phyloP scores from a whole-genome alignment of 345 rosid genomes.

The Eucalyptus sideroxylon region DNA sequence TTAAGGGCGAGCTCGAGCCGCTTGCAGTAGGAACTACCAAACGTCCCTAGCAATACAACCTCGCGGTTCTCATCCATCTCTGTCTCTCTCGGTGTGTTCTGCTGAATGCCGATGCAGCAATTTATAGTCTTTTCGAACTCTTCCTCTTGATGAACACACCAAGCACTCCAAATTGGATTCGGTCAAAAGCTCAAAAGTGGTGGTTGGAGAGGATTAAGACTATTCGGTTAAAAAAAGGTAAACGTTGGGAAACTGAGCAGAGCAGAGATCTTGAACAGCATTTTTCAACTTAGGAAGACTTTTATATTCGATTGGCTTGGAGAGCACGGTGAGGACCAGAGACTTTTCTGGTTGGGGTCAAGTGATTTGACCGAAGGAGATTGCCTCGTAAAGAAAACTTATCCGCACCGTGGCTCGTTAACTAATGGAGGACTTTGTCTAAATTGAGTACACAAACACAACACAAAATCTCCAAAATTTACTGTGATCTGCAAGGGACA shows the following conservation, averaged over 20 bases:
- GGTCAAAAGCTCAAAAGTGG: background rate
- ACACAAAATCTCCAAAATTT: background rate
- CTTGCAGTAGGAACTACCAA: background rate
- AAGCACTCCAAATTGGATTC: background rate
- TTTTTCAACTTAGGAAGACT: background rate
- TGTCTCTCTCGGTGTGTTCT: background rate
- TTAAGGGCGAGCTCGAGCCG: constrained; percentile 9
- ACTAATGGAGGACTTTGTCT: background rate
- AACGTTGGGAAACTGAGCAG: background rate
- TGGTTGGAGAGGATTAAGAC: background rate
- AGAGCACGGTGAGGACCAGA: background rate
- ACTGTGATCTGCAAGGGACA: background rate
- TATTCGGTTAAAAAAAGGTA: background rate
- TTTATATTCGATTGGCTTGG: background rate
- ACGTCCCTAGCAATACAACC: background rate
- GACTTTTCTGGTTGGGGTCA: background rate
- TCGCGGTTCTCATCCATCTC: background rate
- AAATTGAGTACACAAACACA: background rate
- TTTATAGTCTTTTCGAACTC: background rate
- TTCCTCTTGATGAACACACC: background rate
- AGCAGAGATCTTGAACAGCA: background rate
- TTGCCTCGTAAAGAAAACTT: background rate
- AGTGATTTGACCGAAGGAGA: background rate
- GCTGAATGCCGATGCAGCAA: background rate
- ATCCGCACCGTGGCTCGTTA: background rate